Percentiles rank a stretch among this genome's conserved stretches.
Evolutionary conservation across 2,329 filamentous ascomycete species (phyloP).

Genomic region (Akanthomyces muscarius): DNA sequence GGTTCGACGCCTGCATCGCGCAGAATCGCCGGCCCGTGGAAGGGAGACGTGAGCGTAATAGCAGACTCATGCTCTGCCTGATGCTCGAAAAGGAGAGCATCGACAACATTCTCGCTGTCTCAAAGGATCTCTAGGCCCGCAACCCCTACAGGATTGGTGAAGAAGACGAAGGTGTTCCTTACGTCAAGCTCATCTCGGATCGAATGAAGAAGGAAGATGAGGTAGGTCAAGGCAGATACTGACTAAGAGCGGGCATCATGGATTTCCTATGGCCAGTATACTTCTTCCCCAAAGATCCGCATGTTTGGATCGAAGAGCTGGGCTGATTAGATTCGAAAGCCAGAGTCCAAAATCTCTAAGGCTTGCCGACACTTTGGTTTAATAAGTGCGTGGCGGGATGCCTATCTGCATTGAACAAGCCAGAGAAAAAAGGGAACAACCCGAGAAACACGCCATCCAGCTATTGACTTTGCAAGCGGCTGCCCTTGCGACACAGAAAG

Average conservation of each 20-base stretch:
- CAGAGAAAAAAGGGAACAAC: too few relatives aligned
- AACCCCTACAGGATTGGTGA: constrained; percentile 2
- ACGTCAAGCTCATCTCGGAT: constrained; percentile 21
- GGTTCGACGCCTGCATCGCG: constrained; percentile 21
- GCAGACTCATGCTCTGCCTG: constrained; percentile 22
- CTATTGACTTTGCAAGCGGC: too few relatives aligned
- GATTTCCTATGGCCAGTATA: constrained; percentile 20
- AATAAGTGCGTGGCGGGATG: too few relatives aligned
- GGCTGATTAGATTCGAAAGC: constrained; percentile 19
- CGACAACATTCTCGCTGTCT: constrained; percentile 23
- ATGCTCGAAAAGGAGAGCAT: constrained; percentile 24
- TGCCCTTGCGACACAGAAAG: too few relatives aligned
- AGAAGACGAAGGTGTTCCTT: constrained; percentile 9
- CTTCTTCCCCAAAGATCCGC: constrained; percentile 19
- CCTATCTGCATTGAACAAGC: too few relatives aligned
- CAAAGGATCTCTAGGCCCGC: constrained; percentile 18
- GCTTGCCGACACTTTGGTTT: background rate
- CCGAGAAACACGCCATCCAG: too few relatives aligned
- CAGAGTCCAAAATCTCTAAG: constrained; percentile 22
- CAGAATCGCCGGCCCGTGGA: constrained; percentile 5
- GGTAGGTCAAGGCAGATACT: constrained; percentile 21
- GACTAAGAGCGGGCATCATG: constrained; percentile 19
- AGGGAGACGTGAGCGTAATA: constrained; percentile 15
- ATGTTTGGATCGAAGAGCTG: constrained; percentile 19
- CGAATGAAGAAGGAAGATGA: constrained; percentile 13